Percentiles rank a stretch among this genome's conserved stretches.
phyloP scores from a whole-genome alignment of 768 basidiomycete genomes.

The Dentipellis sp. region DNA sequence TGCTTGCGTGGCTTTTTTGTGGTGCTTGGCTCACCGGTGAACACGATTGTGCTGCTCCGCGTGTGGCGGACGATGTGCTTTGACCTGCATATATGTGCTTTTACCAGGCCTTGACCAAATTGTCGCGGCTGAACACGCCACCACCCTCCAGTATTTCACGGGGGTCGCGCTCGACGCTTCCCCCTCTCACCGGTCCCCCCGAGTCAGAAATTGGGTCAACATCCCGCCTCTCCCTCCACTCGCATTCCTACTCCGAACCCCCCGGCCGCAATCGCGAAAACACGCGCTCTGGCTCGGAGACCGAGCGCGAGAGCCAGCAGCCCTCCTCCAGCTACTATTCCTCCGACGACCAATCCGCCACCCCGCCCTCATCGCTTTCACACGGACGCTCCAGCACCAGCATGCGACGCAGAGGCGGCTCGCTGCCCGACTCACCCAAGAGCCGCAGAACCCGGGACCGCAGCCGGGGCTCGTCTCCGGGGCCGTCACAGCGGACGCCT shows the following conservation, averaged over 20 bases:
- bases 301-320: slow-evolving; percentile 58
- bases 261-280: slow-evolving; percentile 16
- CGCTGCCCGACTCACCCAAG: slow-evolving; percentile 39
- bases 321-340: slow-evolving; percentile 18
- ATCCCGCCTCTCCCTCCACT: slow-evolving; percentile 19
- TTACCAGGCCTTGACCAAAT: slow-evolving; percentile 29
- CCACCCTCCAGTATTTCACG: slow-evolving; percentile 32
- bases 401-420: slow-evolving; percentile 34
- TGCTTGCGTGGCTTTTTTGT: slow-evolving; percentile 10
- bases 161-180: slow-evolving; percentile 26
- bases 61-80: neutral
- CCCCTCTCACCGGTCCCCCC: slow-evolving; percentile 22
- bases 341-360: slow-evolving; percentile 29
- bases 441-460: slow-evolving; percentile 16
- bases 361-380: slow-evolving; percentile 26
- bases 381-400: slow-evolving; percentile 11
- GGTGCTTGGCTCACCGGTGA: neutral
- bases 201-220: slow-evolving; percentile 26
- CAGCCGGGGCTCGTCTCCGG: slow-evolving; percentile 27
- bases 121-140: slow-evolving; percentile 50
- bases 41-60: neutral
- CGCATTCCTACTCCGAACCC: slow-evolving; percentile 22
- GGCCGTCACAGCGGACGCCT: slow-evolving; percentile 28
- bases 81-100: slow-evolving; percentile 1
- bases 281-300: slow-evolving; percentile 65